These are phyloP conservation scores for Thuidium tamariscinum DNA, from an alignment of 225 moss, liverwort and hornwort genomes.

Conservation along the genomic window DNA sequence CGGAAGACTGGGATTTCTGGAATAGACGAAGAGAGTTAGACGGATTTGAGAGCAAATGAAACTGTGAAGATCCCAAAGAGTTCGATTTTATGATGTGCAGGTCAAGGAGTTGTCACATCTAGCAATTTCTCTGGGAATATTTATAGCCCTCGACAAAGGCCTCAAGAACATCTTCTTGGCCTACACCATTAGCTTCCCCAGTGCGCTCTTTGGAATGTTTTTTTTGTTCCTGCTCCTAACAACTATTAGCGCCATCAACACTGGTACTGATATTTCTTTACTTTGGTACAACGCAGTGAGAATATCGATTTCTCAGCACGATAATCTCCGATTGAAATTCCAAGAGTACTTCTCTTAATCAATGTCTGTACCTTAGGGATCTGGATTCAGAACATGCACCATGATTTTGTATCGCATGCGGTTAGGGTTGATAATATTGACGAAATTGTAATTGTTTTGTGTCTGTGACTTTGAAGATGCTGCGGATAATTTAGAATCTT, in stretches of 20 bases:
- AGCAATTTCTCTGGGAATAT: slow-evolving; percentile 50
- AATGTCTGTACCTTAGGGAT: neutral
- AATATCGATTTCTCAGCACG: neutral
- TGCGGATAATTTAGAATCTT: slow-evolving; percentile 44
- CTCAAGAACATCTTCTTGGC: slow-evolving; percentile 43
- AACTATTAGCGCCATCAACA: slow-evolving; percentile 28
- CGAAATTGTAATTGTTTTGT: neutral
- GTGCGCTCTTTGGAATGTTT: slow-evolving; percentile 80
- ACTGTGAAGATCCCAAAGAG: neutral
- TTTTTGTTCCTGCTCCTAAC: slow-evolving; percentile 38
- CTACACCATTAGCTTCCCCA: slow-evolving; percentile 62
- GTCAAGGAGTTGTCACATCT: slow-evolving; percentile 46
- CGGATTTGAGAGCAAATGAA: neutral
- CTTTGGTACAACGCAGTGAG: neutral
- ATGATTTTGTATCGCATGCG: neutral
- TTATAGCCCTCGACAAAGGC: slow-evolving; percentile 50
- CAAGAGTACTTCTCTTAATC: neutral
- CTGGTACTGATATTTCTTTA: slow-evolving; percentile 5
- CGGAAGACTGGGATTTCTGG: neutral
- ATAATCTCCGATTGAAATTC: neutral
- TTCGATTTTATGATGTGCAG: slow-evolving; percentile 46
- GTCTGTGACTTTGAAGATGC: slow-evolving; percentile 13
- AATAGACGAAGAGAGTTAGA: neutral
- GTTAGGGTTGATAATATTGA: neutral
- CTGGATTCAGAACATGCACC: neutral